Evolutionary conservation across 768 basidiomycete species (phyloP).

Genomic region (Podaxis pistillaris): DNA sequence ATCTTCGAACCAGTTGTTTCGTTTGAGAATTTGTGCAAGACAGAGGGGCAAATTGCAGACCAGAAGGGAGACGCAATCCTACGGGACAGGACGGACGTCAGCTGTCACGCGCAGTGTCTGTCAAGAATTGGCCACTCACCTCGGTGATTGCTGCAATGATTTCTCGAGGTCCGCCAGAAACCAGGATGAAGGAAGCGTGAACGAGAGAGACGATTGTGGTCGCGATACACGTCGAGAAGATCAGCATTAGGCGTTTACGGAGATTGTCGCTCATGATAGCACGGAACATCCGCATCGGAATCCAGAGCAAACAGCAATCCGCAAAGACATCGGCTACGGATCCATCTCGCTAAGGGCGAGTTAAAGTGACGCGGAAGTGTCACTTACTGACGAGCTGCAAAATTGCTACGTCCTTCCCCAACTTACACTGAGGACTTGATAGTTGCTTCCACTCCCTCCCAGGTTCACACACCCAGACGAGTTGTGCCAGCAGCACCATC

Average conservation of each 20-base stretch:
- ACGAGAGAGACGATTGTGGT: conserved; percentile 47
- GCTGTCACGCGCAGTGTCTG: background rate
- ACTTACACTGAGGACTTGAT: conserved; percentile 14
- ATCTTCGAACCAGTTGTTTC: conserved; percentile 7
- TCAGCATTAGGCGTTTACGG: conserved; percentile 41
- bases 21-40: conserved; percentile 17
- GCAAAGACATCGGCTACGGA: conserved; percentile 44
- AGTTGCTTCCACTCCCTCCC: conserved; percentile 11
- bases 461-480: conserved; percentile 43
- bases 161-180: conserved; percentile 27
- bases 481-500: conserved; percentile 38
- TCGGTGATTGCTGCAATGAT: conserved; percentile 43
- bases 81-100: background rate
- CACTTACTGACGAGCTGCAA: conserved; percentile 16
- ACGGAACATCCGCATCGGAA: conserved; percentile 46
- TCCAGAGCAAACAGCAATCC: conserved; percentile 42
- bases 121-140: conserved; percentile 21
- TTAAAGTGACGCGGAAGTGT: background rate
- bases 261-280: conserved; percentile 36
- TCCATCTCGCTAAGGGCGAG: background rate
- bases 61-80: conserved; percentile 35
- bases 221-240: conserved; percentile 53
- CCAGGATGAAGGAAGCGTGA: conserved; percentile 42
- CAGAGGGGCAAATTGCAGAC: conserved; percentile 42
- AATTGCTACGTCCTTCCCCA: conserved; percentile 14